phyloP scores from a whole-genome alignment of 2,329 filamentous ascomycete species.

The Curvularia lunata region DNA sequence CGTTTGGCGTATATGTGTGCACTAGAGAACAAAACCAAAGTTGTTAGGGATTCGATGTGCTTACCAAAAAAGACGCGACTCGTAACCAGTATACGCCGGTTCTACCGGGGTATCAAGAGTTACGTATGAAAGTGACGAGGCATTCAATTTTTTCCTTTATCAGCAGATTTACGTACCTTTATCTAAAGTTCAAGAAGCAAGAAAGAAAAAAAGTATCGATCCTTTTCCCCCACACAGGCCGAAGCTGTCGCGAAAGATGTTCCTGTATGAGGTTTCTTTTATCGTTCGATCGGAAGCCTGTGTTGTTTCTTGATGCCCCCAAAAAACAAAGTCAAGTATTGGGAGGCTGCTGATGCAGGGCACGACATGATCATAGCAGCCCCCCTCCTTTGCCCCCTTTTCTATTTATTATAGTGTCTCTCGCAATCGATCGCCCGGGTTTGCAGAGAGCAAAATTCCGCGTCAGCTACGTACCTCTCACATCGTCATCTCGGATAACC shows the following conservation, averaged over 20 bases:
- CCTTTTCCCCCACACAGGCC: background rate
- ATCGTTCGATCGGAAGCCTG: too few species aligned
- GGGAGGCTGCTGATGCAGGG: constrained; percentile 3
- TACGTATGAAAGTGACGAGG: background rate
- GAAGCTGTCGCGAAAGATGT: background rate
- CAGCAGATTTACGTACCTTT: background rate
- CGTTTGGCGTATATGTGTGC: background rate
- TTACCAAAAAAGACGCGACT: background rate
- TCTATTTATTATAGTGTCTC: constrained; percentile 2
- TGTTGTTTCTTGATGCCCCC: background rate
- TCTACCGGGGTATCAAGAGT: background rate
- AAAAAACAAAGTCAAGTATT: constrained; percentile 1
- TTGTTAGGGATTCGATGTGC: constrained; percentile 6
- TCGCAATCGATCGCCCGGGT: background rate
- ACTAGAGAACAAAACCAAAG: background rate
- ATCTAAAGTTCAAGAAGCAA: background rate
- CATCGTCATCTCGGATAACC: constrained; percentile 10
- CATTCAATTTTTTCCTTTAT: background rate
- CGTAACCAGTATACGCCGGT: background rate
- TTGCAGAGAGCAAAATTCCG: background rate
- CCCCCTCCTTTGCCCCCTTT: background rate
- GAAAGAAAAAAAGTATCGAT: background rate
- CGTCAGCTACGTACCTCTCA: constrained; percentile 2
- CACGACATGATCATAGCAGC: constrained; percentile 1
- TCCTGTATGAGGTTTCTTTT: too few species aligned